Evolutionary conservation across 306 rosid genomes (phyloP).

Genomic region (Abrus precatorius): DNA sequence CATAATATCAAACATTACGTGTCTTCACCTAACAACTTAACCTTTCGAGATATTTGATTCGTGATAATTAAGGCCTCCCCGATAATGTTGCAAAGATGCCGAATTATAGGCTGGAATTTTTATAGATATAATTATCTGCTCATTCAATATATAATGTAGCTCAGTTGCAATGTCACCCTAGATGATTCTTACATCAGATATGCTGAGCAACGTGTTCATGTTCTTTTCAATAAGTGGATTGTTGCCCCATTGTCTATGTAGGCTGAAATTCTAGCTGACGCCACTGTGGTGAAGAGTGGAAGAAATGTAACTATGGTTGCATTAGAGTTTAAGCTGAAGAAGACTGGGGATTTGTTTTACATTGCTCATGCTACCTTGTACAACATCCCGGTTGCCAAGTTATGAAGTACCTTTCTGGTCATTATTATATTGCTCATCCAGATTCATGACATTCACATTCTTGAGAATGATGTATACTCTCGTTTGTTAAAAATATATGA

Average conservation of each 20-base stretch:
- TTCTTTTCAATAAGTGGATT: constrained; percentile 15
- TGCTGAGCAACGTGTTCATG: background rate
- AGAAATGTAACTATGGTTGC: constrained; percentile 70
- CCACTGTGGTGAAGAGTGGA: constrained; percentile 71
- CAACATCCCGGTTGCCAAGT: constrained; percentile 64
- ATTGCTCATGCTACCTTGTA: constrained; percentile 71
- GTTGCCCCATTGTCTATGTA: constrained; percentile 26
- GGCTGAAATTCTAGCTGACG: constrained; percentile 66
- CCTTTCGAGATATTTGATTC: background rate
- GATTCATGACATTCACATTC: background rate
- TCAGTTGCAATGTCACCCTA: background rate
- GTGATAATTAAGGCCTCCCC: background rate
- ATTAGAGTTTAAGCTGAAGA: constrained; percentile 63
- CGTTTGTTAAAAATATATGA: background rate
- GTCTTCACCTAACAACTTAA: background rate
- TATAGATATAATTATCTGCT: background rate
- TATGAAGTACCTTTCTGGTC: constrained; percentile 43
- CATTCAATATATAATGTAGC: background rate
- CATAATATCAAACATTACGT: background rate
- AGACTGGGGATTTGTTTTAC: constrained; percentile 58
- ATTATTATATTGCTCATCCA: background rate
- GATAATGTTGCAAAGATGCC: background rate
- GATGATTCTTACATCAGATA: constrained; percentile 13
- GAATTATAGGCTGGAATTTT: constrained; percentile 6
- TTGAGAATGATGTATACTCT: background rate